These are phyloP conservation scores for Pseudogymnoascus sp. DNA, from an alignment of 2,329 filamentous ascomycete genomes.

Conservation along the genomic window DNA sequence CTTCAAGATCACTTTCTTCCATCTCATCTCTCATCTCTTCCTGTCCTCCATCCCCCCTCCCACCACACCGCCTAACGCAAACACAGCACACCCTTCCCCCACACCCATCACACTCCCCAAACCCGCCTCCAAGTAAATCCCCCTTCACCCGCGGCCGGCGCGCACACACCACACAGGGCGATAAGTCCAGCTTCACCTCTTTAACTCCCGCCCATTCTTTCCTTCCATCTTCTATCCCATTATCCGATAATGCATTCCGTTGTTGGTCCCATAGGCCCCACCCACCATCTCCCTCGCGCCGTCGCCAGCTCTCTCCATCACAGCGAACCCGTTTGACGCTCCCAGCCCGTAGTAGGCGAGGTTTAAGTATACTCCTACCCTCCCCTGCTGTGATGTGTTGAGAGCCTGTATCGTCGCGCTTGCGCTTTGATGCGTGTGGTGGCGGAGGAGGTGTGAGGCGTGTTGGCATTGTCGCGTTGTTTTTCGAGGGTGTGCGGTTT, in stretches of 20 bases:
- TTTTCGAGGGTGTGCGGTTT: background rate
- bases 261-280: background rate
- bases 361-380: background rate
- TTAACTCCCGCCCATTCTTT: background rate
- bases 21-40: conserved; percentile 9
- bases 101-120: conserved; percentile 57
- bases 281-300: background rate
- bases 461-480: background rate
- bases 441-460: background rate
- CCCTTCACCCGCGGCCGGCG: conserved; percentile 57
- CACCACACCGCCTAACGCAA: conserved; percentile 58
- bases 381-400: background rate
- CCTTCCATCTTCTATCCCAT: background rate
- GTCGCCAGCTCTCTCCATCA: background rate
- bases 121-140: conserved; percentile 52
- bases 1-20: conserved; percentile 3
- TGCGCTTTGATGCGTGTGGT: background rate
- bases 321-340: background rate
- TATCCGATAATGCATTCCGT: background rate
- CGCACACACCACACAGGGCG: conserved; percentile 61
- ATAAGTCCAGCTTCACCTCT: conserved; percentile 28
- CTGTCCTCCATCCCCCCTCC: conserved; percentile 25
- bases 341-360: background rate
- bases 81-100: conserved; percentile 58
- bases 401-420: background rate